Base-by-base conservation (phyloP, 2,329 filamentous ascomycete species). In the Keithomyces neogunnii region DNA sequence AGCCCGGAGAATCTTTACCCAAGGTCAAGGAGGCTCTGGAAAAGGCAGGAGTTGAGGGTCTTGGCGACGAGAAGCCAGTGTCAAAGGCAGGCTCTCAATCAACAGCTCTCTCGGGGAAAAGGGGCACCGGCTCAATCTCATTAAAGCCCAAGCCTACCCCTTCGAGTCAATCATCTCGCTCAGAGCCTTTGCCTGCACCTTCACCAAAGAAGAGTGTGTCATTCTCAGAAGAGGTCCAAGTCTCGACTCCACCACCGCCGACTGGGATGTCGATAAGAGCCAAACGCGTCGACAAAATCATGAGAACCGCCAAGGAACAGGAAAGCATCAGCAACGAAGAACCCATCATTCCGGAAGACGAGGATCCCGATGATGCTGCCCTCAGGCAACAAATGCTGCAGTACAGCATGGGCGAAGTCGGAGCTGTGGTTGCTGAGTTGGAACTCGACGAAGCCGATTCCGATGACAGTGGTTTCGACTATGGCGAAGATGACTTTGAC, bases 391-490 rank as follows among this genome's bases (percentile, higher is more conserved):
- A 96, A 62, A 97, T 99, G 91, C 76, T 97, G 6, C 79, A 88
- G 56, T 99, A 97, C 63, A 85, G 88, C 55, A 77, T 96, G 68
- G 85, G 86, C 44, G 92, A 97, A 66, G 85, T 99, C 52, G 89
- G 90, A 3, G 83, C 89, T 38, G 88, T 99, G 3, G 93, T 99
- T 13, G 93, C 93, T 13, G 90, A 97, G 69, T 78, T 99, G 45
- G 82, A 95, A 52, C 68, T 97, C 2, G 89, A 95, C 55, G 85
- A 91, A 53, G 80, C 75, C 29, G 73, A 75, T 10, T 75, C 73
- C 2, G 76, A 82, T n/a, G 74, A 77, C 46, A 73, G 73, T 19
- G 81, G 82, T 49, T 78, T 78, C 45, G 74, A 76, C n/a, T 69
- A 75, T 40, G 70, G 75, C 10, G 74, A 80, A 19, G 75, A 80